Conservation (phyloP, 2,329 filamentous ascomycete species). For the Penicillium concentricum region DNA sequence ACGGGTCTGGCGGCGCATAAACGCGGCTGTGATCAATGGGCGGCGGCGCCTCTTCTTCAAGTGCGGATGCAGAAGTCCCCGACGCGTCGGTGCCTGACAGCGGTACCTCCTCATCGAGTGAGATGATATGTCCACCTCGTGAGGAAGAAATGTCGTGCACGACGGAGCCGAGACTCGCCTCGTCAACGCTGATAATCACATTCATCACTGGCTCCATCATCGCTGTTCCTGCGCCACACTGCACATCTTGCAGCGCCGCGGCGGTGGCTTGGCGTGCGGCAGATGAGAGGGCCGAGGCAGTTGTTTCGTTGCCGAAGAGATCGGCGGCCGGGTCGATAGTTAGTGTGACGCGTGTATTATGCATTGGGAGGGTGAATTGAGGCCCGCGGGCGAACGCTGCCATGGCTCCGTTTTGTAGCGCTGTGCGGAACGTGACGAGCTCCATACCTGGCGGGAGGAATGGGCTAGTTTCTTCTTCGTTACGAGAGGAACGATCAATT, state of each 20-base stretch:
- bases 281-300: slow-evolving; percentile 65
- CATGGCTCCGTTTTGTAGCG: slow-evolving; percentile 74
- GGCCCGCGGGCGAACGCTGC: slow-evolving; percentile 85
- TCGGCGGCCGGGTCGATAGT: slow-evolving; percentile 65
- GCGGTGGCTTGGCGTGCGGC: slow-evolving; percentile 68
- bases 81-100: slow-evolving; percentile 30
- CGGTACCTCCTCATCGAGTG: slow-evolving; percentile 58
- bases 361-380: slow-evolving; percentile 73
- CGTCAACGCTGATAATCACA: slow-evolving; percentile 80
- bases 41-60: slow-evolving; percentile 31
- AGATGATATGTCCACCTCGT: slow-evolving; percentile 71
- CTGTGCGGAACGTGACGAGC: slow-evolving; percentile 48
- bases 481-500: slow-evolving; percentile 34
- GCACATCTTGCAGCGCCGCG: slow-evolving; percentile 62
- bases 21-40: slow-evolving; percentile 70
- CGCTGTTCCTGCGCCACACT: slow-evolving; percentile 46
- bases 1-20: slow-evolving; percentile 87
- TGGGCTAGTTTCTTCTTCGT: slow-evolving; percentile 45
- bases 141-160: slow-evolving; percentile 77
- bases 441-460: slow-evolving; percentile 56
- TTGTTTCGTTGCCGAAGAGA: slow-evolving; percentile 65
- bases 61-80: slow-evolving; percentile 4
- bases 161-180: slow-evolving; percentile 74
- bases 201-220: slow-evolving; percentile 95
- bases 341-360: slow-evolving; percentile 70